Evolutionary conservation across 108 stramenopile species (phyloP).

Genomic region (Pseudonitzschia delicatissima): DNA sequence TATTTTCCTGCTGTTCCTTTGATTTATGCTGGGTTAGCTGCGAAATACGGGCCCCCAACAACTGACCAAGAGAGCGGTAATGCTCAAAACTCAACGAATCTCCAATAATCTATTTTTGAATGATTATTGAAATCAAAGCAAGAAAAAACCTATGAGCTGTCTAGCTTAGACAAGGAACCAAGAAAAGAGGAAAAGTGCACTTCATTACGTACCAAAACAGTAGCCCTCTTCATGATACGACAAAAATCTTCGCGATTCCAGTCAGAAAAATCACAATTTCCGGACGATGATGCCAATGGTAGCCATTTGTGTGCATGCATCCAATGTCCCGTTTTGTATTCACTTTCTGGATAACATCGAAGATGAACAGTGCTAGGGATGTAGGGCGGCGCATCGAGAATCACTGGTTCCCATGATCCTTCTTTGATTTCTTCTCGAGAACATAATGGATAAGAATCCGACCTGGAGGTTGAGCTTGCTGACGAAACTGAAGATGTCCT

Average conservation of each 20-base stretch:
- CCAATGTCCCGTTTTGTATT: constrained; percentile 22
- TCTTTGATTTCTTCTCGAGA: constrained; percentile 21
- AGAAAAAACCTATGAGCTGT: neutral
- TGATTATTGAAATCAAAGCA: neutral
- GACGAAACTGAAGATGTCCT: neutral
- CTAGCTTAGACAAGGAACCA: neutral
- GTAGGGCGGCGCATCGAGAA: constrained; percentile 27
- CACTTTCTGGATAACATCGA: constrained; percentile 26
- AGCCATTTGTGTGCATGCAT: constrained; percentile 28
- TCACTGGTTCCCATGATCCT: constrained; percentile 24
- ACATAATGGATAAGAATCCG: constrained; percentile 15
- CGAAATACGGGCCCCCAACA: constrained; percentile 27
- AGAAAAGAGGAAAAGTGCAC: neutral
- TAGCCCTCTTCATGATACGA: constrained; percentile 18
- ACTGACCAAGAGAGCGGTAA: constrained; percentile 34
- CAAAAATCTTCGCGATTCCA: constrained; percentile 38
- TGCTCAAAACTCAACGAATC: constrained; percentile 55
- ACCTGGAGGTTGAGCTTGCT: neutral
- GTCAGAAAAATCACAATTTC: constrained; percentile 21
- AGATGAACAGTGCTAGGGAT: constrained; percentile 28
- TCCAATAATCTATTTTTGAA: constrained; percentile 18
- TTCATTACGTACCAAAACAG: constrained; percentile 29
- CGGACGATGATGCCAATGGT: neutral
- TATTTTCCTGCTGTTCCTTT: constrained; percentile 11
- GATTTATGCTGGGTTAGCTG: constrained; percentile 19